These are phyloP conservation scores for Blechomonas ayalai DNA, from an alignment of 208 protist species.

Conservation along the genomic window DNA sequence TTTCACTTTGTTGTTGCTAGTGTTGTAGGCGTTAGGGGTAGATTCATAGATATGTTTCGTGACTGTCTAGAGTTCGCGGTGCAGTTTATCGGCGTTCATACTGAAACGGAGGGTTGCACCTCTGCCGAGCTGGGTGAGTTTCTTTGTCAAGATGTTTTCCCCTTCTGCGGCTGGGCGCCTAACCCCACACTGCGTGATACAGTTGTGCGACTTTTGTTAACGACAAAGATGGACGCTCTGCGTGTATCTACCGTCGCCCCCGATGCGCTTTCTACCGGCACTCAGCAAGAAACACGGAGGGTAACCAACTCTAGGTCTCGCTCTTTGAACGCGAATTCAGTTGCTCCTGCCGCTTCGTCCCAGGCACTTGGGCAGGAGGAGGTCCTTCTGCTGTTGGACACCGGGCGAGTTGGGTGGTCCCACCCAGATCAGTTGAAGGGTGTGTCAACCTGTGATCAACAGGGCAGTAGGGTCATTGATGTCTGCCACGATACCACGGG, in stretches of 20 bases:
- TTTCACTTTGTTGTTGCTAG: too few relatives aligned
- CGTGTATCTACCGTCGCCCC: not conserved
- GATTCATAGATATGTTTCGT: slow-evolving; percentile 39
- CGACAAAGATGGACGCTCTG: not conserved
- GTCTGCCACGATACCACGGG: too few relatives aligned
- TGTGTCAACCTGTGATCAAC: too few relatives aligned
- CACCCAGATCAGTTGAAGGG: too few relatives aligned
- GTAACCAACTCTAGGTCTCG: slow-evolving; percentile 1
- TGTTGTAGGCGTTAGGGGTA: too few relatives aligned
- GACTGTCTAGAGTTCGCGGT: slow-evolving; percentile 40
- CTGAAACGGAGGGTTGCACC: slow-evolving; percentile 29
- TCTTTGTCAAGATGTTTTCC: slow-evolving; percentile 52
- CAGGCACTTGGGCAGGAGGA: not conserved
- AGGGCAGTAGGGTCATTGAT: too few relatives aligned
- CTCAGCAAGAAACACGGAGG: slow-evolving; percentile 1
- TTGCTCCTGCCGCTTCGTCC: not conserved
- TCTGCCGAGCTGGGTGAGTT: slow-evolving; percentile 54
- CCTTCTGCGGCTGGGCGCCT: slow-evolving; percentile 29
- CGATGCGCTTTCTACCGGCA: not conserved
- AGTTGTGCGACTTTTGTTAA: slow-evolving; percentile 26
- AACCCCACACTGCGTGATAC: slow-evolving; percentile 36
- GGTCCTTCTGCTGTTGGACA: slow-evolving; percentile 1
- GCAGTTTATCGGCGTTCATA: slow-evolving; percentile 61
- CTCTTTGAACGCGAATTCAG: not conserved
- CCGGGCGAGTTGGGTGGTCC: too few relatives aligned